These are phyloP conservation scores for Saccharomyces hybrid DNA, from an alignment of 1,139 yeast genomes.

Conservation along the genomic window DNA sequence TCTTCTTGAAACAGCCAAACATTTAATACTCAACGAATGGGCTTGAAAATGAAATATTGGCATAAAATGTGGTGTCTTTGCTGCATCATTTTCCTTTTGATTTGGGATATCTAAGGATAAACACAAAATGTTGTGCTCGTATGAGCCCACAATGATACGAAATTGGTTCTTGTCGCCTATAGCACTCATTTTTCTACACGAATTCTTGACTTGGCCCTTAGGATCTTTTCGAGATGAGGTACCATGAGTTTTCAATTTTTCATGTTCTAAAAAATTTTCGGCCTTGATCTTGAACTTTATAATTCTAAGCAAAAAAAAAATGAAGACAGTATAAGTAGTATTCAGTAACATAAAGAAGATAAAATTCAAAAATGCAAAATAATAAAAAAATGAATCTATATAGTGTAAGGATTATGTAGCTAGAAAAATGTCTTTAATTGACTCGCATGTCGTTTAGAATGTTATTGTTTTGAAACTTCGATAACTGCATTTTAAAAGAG, in stretches of 20 bases:
- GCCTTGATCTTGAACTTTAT: neutral
- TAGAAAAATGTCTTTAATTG: conserved; percentile 4
- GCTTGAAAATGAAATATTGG: conserved; percentile 96
- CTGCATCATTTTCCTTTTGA: conserved; percentile 7
- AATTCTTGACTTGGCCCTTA: neutral
- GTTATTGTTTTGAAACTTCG: conserved; percentile 22
- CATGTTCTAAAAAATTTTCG: neutral
- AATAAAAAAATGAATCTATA: neutral
- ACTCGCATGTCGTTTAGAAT: conserved; percentile 12
- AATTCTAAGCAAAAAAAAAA: neutral
- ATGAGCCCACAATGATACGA: conserved; percentile 86
- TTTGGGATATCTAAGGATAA: conserved; percentile 54
- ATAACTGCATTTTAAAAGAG: conserved; percentile 37
- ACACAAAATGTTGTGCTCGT: conserved; percentile 87
- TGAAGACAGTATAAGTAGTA: neutral
- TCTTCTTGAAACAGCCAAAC: conserved; percentile 74
- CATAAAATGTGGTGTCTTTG: conserved; percentile 56
- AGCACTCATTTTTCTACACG: neutral
- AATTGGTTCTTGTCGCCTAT: conserved; percentile 35
- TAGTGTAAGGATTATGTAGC: neutral
- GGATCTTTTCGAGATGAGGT: neutral
- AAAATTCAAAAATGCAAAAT: neutral
- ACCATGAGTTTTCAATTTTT: neutral
- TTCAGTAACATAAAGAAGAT: neutral
- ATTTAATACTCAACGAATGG: conserved; percentile 78